Percentiles rank a stretch among this genome's conserved stretches.
These are phyloP conservation scores for Entelexis paramagnoliae DNA, from an alignment of 1,139 yeast genomes.

Conservation along the genomic window DNA sequence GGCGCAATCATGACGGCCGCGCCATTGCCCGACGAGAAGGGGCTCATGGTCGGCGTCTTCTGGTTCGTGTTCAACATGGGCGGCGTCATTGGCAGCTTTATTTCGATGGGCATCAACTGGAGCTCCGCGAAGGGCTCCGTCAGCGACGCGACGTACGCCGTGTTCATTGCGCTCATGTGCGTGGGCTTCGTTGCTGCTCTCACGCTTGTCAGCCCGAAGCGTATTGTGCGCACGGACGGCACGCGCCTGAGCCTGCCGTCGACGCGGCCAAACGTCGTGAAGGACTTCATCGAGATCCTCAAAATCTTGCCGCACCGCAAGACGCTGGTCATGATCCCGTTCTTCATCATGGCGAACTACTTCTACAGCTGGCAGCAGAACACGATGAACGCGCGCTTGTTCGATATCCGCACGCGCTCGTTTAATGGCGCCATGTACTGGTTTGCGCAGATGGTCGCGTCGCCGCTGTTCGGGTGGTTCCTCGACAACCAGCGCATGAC, in stretches of 20 bases:
- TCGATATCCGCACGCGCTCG: slow-evolving; percentile 51
- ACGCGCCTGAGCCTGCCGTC: slow-evolving; percentile 36
- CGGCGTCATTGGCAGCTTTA: slow-evolving; percentile 48
- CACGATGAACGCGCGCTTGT: slow-evolving; percentile 46
- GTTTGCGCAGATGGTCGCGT: slow-evolving; percentile 50
- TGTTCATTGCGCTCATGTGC: slow-evolving; percentile 47
- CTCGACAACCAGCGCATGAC: slow-evolving; percentile 38
- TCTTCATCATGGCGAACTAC: slow-evolving; percentile 56
- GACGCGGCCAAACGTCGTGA: slow-evolving; percentile 37
- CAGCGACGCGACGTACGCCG: slow-evolving; percentile 49
- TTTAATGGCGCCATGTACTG: slow-evolving; percentile 52
- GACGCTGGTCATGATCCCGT: slow-evolving; percentile 39
- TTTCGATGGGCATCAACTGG: slow-evolving; percentile 44
- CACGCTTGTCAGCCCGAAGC: slow-evolving; percentile 41
- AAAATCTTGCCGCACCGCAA: slow-evolving; percentile 31
- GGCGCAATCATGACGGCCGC: slow-evolving; percentile 50
- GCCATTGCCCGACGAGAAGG: slow-evolving; percentile 46
- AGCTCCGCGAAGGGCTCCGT: slow-evolving; percentile 33
- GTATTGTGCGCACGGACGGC: slow-evolving; percentile 46
- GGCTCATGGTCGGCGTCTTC: slow-evolving; percentile 43
- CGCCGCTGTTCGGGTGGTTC: slow-evolving; percentile 40
- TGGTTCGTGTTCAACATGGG: slow-evolving; percentile 59
- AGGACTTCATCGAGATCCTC: slow-evolving; percentile 37
- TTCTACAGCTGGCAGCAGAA: slow-evolving; percentile 57
- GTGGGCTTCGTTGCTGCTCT: slow-evolving; percentile 41